Percentiles rank a stretch among this genome's conserved stretches.
These are phyloP conservation scores for Colletotrichum eremochloae DNA, from an alignment of 2,329 filamentous ascomycete species.

Conservation along the genomic window DNA sequence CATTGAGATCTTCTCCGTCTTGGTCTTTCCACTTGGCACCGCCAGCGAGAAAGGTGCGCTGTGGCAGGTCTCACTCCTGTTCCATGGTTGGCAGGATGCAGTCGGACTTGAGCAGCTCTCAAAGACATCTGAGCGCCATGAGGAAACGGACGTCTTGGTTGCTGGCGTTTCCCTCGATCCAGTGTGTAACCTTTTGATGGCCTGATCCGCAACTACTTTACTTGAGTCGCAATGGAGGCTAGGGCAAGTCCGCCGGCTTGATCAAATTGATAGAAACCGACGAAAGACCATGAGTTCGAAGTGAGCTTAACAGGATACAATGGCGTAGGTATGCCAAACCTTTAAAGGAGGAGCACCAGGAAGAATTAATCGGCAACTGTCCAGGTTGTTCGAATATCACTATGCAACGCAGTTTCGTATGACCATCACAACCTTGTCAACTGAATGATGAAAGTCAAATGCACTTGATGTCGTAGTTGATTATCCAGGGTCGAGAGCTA, in stretches of 20 bases:
- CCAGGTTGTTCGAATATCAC: not conserved
- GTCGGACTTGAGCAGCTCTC: too few relatives aligned
- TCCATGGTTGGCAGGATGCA: too few relatives aligned
- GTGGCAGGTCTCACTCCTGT: too few relatives aligned
- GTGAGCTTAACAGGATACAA: not conserved
- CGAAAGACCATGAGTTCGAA: not conserved
- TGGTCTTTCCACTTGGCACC: too few relatives aligned
- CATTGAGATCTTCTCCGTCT: too few relatives aligned
- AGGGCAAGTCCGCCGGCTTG: not conserved
- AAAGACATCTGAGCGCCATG: too few relatives aligned
- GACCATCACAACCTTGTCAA: not conserved
- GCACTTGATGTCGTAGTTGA: not conserved
- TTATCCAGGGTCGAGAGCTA: not conserved
- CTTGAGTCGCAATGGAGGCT: not conserved
- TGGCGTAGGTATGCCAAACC: not conserved
- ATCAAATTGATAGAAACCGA: not conserved
- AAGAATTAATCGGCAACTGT: not conserved
- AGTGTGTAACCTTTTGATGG: not conserved
- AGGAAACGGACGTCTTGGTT: too few relatives aligned
- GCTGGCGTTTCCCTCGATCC: too few relatives aligned
- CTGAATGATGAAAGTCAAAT: not conserved
- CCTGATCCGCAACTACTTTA: not conserved
- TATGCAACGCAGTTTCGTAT: not conserved
- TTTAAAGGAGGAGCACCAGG: not conserved
- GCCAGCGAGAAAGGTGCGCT: too few relatives aligned